These are phyloP conservation scores for Fusarium sp. DNA, from an alignment of 2,329 filamentous ascomycete species.

Conservation along the genomic window DNA sequence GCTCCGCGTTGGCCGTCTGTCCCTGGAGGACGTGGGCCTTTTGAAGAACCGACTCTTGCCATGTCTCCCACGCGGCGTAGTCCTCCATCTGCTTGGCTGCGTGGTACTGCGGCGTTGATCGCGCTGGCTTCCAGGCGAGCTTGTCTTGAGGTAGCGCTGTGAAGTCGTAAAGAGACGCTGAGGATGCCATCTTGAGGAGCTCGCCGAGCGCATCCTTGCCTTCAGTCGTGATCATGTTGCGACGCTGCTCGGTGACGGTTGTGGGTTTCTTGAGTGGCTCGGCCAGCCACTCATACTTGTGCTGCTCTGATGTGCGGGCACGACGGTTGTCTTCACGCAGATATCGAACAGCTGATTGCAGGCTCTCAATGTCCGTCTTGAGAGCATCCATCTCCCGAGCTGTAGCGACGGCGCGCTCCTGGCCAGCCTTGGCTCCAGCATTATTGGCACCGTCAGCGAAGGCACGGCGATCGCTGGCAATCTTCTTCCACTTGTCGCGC, in stretches of 20 bases:
- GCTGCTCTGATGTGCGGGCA: conserved; percentile 67
- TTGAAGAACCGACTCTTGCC: conserved; percentile 65
- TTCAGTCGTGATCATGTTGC: conserved; percentile 66
- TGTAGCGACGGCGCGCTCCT: conserved; percentile 75
- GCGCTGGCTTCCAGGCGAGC: conserved; percentile 73
- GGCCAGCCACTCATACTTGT: conserved; percentile 67
- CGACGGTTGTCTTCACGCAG: conserved; percentile 74
- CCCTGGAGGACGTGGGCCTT: conserved; percentile 59
- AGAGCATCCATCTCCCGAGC: conserved; percentile 79
- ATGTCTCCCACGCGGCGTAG: conserved; percentile 69
- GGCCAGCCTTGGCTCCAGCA: conserved; percentile 65
- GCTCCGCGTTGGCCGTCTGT: conserved; percentile 37
- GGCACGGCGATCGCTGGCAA: conserved; percentile 69
- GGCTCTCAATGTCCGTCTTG: conserved; percentile 72
- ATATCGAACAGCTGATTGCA: conserved; percentile 74
- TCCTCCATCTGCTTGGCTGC: conserved; percentile 73
- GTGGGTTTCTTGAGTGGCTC: conserved; percentile 66
- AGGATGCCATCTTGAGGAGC: conserved; percentile 69
- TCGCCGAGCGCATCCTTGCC: conserved; percentile 72
- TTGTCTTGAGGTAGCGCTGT: conserved; percentile 66
- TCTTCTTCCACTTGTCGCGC: conserved; percentile 77
- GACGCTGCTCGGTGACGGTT: conserved; percentile 60
- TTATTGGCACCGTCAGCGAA: conserved; percentile 65
- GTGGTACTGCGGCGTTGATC: conserved; percentile 72
- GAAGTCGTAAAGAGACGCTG: conserved; percentile 70